These are phyloP conservation scores for Coprinellus aureogranulatus DNA, from an alignment of 768 basidiomycete genomes.

Conservation along the genomic window DNA sequence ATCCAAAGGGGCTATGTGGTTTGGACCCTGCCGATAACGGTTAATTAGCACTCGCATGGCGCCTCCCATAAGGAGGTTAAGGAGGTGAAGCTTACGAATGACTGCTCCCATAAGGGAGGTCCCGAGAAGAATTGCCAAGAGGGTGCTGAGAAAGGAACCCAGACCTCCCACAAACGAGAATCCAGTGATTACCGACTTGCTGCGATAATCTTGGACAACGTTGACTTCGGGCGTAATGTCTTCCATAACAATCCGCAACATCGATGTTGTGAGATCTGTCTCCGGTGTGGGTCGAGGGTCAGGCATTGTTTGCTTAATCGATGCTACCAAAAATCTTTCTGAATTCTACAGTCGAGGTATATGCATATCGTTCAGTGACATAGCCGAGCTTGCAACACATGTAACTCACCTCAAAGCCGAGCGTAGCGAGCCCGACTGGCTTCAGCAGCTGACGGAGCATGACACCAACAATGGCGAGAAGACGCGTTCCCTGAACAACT, in stretches of 20 bases:
- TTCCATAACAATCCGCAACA: neutral
- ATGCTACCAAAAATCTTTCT: neutral
- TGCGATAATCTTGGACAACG: neutral
- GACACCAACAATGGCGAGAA: neutral
- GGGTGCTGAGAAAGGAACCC: neutral
- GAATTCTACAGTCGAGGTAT: neutral
- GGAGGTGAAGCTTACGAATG: neutral
- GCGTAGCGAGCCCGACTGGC: no score
- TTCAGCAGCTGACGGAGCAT: no score
- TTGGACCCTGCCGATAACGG: neutral
- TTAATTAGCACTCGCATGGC: neutral
- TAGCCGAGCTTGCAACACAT: no score
- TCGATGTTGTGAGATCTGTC: neutral
- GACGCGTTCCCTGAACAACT: neutral
- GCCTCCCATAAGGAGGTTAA: neutral
- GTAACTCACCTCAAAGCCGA: no score
- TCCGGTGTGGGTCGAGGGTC: neutral
- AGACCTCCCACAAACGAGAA: neutral
- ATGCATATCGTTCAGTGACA: no score
- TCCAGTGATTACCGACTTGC: neutral
- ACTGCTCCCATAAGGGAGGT: neutral
- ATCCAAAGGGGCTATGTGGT: neutral
- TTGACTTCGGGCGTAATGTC: neutral
- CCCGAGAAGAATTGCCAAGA: neutral
- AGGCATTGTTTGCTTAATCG: neutral